Base-by-base conservation (phyloP, 1,284 basidiomycete species). In the Tremellales sp. region DNA sequence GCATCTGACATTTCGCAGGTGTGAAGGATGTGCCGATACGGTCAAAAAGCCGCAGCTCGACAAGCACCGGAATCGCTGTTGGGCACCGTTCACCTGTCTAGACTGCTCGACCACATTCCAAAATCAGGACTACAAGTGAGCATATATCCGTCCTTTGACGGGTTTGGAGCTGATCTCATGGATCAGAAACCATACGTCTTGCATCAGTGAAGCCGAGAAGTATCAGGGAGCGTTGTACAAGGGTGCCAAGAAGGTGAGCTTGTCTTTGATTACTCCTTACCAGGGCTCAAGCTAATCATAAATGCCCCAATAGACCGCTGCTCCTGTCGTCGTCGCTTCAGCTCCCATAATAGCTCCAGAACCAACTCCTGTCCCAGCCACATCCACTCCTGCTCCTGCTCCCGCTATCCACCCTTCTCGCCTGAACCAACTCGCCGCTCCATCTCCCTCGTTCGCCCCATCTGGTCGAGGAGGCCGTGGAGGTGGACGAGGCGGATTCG, bases 161-260 rank as follows among this genome's bases (percentile, higher is more conserved):
- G 9, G 9, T 5, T n/a, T 32, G 47, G 50, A 33, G 29, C 45
- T 58, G 25, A 63, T 45, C 14, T 13, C 5, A 1, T 46, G n/a
- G n/a, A n/a, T 40, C 52, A 71, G 71, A 40, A 56, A 61, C 18
- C 90, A 94, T 66, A 92, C 86, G 12, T 77, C 80, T 21, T 94
- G 90, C 68, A 83, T 94, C 40, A 82, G 79, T 45, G 90, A 94
- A 73, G 90, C 87, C 4, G 86, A 94, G 68, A 92, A 93, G 70
- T 93, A 94, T 65, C 83, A 94, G 74, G 88, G 88, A 65, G 75
- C 77, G 47, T 68, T 93, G 43, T 93, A 91, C 72, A 86, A 86
- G 67, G 86, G 85, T 18, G 79, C 82, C 5, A 86, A 85, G 71
- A 75, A 74, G 50, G 79, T 80, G 34, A 46, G 53, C 45, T 19